phyloP scores from a whole-genome alignment of 106 monocot genomes.

The Platanthera zijinensis region DNA sequence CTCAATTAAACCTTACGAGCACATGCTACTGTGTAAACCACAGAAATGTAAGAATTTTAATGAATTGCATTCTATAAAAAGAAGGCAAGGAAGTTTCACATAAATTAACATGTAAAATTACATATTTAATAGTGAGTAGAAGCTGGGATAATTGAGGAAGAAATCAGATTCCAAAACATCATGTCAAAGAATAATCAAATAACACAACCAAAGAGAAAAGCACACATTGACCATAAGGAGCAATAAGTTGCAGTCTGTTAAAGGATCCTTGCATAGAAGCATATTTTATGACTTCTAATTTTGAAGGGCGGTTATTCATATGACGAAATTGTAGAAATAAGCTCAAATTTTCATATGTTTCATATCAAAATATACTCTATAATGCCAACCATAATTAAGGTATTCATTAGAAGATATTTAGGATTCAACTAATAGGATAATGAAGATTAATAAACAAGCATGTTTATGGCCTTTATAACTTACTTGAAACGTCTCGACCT shows the following conservation, averaged over 20 bases:
- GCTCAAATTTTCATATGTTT: too few species aligned
- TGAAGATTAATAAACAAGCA: conserved; percentile 1
- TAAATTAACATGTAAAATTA: neutral
- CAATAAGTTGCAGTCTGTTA: neutral
- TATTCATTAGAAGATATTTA: neutral
- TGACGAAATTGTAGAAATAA: too few species aligned
- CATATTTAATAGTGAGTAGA: neutral
- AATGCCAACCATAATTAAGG: neutral
- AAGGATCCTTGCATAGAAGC: neutral
- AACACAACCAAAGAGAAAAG: neutral
- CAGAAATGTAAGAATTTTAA: neutral
- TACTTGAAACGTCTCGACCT: conserved; percentile 64
- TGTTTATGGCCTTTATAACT: neutral
- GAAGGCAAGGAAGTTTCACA: neutral
- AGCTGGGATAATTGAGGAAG: neutral
- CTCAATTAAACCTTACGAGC: neutral
- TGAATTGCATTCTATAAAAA: neutral
- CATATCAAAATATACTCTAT: neutral
- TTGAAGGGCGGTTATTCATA: neutral
- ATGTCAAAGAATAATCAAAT: neutral
- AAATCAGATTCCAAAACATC: neutral
- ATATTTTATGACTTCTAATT: neutral
- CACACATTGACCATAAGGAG: neutral
- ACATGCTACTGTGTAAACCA: neutral
- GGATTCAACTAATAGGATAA: neutral